Base-by-base conservation (phyloP, 2,329 filamentous ascomycete species). In the Trichophyton benhamiae region DNA sequence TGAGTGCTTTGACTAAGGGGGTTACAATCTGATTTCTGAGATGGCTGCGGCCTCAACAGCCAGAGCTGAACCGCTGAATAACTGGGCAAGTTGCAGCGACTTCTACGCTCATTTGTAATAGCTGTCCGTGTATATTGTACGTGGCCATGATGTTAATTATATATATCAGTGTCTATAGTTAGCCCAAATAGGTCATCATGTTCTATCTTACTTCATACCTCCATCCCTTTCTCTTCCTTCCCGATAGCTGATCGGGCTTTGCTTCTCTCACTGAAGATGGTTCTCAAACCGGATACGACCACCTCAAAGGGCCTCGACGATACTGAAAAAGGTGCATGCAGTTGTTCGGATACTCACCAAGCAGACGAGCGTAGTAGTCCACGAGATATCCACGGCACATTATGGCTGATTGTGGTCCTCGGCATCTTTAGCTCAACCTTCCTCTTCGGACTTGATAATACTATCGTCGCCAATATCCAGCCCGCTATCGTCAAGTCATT, bases 401-500 rank as follows among this genome's bases (percentile, higher is more conserved):
- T 42, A 42, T 42, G 38, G 38, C 38, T 42, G 3, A 3, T 15
- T 42, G 38, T 42, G 38, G 38, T 42, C 38, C 38, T 42, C 38
- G 38, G 38, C 38, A 42, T 42, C 38, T 42, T 42, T n/a, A 42
- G 38, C 15, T 42, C 38, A 9, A 42, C 38, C 17, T 52, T 52
- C 25, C 48, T 52, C 48, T 52, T 52, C n/a, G 25, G 48, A 11
- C 25, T 52, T 22, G 48, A 52, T 30, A 52, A 52, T 30, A 52
- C 48, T 2, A 30, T 52, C n/a, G 59, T 57, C 13, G 60, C 60
- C 8, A 33, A 61, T 55, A 48, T 62, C 49, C 77, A 80, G 61
- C 74, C 73, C 0, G 67, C 70, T 8, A 74, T 80, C 17, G 67
- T 77, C 13, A 66, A 71, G 17, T 63, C 66, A 0, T 77, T 79